Evolutionary conservation across 768 basidiomycete species (phyloP).

Genomic region (Lactifluus subvellereus): DNA sequence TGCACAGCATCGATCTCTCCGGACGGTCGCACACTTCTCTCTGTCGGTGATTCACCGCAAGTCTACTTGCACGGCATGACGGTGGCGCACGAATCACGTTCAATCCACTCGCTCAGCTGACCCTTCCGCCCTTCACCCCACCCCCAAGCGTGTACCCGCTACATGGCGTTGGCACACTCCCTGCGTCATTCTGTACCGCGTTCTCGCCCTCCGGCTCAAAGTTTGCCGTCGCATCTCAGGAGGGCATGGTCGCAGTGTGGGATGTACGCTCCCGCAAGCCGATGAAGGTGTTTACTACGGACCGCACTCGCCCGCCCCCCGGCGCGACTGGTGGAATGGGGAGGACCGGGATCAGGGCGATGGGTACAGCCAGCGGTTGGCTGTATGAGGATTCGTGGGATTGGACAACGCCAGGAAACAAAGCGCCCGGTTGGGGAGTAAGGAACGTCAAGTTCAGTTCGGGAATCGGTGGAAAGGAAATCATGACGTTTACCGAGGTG

Average conservation of each 20-base stretch:
- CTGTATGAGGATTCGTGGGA: slow-evolving; percentile 62
- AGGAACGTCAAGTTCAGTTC: slow-evolving; percentile 82
- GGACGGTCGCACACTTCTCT: slow-evolving; percentile 79
- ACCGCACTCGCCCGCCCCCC: slow-evolving; percentile 32
- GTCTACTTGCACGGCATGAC: slow-evolving; percentile 77
- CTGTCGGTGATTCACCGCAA: slow-evolving; percentile 86
- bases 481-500: slow-evolving; percentile 90
- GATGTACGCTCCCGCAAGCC: slow-evolving; percentile 72
- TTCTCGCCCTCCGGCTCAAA: slow-evolving; percentile 72
- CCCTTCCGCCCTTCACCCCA: slow-evolving; percentile 48
- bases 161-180: slow-evolving; percentile 32
- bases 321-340: slow-evolving; percentile 13
- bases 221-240: slow-evolving; percentile 80
- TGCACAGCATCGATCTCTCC: slow-evolving; percentile 79
- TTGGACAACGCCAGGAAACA: slow-evolving; percentile 46
- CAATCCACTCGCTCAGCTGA: slow-evolving; percentile 59
- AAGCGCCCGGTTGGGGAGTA: slow-evolving; percentile 78
- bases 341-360: slow-evolving; percentile 28
- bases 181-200: slow-evolving; percentile 75
- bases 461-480: slow-evolving; percentile 53
- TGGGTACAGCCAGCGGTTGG: slow-evolving; percentile 45
- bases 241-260: slow-evolving; percentile 76
- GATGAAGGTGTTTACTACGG: slow-evolving; percentile 60
- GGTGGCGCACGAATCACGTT: slow-evolving; percentile 60
- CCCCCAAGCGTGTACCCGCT: slow-evolving; percentile 25